Evolutionary conservation across 768 basidiomycete species (phyloP).

Genomic region (Psilocybe sp.): DNA sequence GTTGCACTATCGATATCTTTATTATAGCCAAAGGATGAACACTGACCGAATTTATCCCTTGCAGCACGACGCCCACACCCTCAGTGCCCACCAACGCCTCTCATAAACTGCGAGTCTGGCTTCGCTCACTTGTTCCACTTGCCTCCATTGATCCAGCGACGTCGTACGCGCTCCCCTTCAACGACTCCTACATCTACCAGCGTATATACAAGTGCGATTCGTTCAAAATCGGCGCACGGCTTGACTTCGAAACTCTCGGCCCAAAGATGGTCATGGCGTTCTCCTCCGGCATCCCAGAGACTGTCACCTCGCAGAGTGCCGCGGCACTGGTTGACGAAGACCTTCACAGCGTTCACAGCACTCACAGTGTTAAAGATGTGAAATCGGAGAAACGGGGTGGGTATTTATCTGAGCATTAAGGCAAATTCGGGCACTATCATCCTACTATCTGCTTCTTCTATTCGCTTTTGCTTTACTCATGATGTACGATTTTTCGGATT

Average conservation of each 20-base stretch:
- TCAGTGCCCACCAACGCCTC: slow-evolving; percentile 56
- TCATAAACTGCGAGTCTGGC: slow-evolving; percentile 64
- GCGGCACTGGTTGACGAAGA: slow-evolving; percentile 7
- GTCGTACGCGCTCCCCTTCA: slow-evolving; percentile 34
- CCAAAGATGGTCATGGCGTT: slow-evolving; percentile 50
- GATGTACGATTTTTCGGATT: too few species aligned
- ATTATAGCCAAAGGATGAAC: too few species aligned
- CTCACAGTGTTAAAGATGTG: slow-evolving; percentile 6
- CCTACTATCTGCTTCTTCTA: too few species aligned
- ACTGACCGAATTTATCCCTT: slow-evolving; percentile 4
- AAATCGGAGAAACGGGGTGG: slow-evolving; percentile 12
- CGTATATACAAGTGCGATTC: slow-evolving; percentile 64
- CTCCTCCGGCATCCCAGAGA: slow-evolving; percentile 35
- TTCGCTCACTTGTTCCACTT: slow-evolving; percentile 42
- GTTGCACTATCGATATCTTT: too few species aligned
- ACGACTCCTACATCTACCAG: slow-evolving; percentile 56
- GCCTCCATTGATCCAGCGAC: slow-evolving; percentile 24
- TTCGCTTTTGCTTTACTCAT: too few species aligned
- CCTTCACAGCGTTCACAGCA: slow-evolving; percentile 11
- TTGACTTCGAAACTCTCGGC: slow-evolving; percentile 53
- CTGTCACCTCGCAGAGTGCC: slow-evolving; percentile 25
- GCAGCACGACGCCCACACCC: slow-evolving; percentile 51
- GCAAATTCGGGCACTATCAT: too few species aligned
- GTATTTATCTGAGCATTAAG: slow-evolving; percentile 5
- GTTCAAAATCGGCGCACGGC: slow-evolving; percentile 56